Base-by-base conservation (phyloP, 2,329 filamentous ascomycete species). In the Verticillium albo-atrum region DNA sequence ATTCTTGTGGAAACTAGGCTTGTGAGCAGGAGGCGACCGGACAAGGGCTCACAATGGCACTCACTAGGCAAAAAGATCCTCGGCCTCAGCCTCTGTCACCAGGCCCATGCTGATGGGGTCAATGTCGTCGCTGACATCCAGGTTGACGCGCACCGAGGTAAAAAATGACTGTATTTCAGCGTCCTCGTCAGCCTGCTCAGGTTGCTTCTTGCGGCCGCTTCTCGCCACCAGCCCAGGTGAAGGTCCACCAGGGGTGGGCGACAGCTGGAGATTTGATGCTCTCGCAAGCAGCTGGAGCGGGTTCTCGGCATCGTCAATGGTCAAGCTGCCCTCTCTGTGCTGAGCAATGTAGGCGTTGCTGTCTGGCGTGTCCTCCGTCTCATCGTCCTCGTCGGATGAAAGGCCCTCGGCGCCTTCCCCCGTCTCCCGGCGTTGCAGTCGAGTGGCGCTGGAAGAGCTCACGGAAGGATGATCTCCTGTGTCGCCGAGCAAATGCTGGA, bases 291-390 rank as follows among this genome's bases (percentile, higher is more conserved):
- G 75, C 70, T 92, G 89, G 5, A 91, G 75, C 0, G 89, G 89
- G 62, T 91, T 92, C 67, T 92, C 89, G 3, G 89, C 89, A 69
- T 90, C 89, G 65, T 91, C 88, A 27, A 89, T 76, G 14, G 85
- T 81, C 32, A 89, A 78, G 55, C 76, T 81, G 58, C 86, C 83
- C 37, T 81, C 77, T 1, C 67, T 59, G 9, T 57, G 62, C 28
- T 60, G 63, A 53, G 67, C 68, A 61, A 69, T 68, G 59, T 60
- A 65, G 12, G 57, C 35, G 35, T 61, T 61, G 59, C 59, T 65
- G 56, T 64, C 60, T 23, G 60, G 64, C 9, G 63, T 70, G 56
- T 73, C 68, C 10, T 69, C 68, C 12, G 69, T 66, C 4, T 70
- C 70, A 27, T 72, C 71, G 4, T 70, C 68, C 5, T 72, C 71